Conservation (phyloP, 495 filamentous ascomycete species). For the Hyaloscypha finlandica region DNA sequence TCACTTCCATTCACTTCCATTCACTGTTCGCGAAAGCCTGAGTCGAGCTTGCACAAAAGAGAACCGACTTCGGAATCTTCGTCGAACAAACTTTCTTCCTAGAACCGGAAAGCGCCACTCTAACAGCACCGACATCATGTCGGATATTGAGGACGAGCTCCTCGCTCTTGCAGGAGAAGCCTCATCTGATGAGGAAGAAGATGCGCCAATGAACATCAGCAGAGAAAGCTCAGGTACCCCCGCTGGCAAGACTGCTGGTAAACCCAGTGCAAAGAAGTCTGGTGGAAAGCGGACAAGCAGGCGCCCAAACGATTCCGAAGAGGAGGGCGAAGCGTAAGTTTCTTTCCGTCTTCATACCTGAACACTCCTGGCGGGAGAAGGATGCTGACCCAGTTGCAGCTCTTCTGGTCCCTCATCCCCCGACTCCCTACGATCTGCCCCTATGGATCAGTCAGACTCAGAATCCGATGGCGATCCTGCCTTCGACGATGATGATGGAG, state of each 20-base stretch:
- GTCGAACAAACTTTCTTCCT: neutral
- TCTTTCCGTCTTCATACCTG: constrained; percentile 1
- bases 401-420: constrained; percentile 66
- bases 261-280: constrained; percentile 43
- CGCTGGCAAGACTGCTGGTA: constrained; percentile 46
- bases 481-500: constrained; percentile 57
- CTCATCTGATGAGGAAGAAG: constrained; percentile 51
- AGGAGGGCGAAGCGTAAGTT: constrained; percentile 85
- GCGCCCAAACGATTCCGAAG: constrained; percentile 64
- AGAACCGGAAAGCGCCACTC: neutral
- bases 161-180: constrained; percentile 79
- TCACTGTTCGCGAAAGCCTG: neutral
- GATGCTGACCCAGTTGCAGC: constrained; percentile 39
- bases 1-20: neutral
- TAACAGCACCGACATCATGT: constrained; percentile 45
- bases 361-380: neutral
- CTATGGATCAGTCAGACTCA: constrained; percentile 88
- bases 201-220: constrained; percentile 41
- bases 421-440: constrained; percentile 75
- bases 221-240: constrained; percentile 41
- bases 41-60: neutral
- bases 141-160: constrained; percentile 84
- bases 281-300: constrained; percentile 36
- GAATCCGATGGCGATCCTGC: constrained; percentile 61
- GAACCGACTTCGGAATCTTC: neutral